Base-by-base conservation (phyloP, 2,329 filamentous ascomycete genomes). In the Colletotrichum shisoi region DNA sequence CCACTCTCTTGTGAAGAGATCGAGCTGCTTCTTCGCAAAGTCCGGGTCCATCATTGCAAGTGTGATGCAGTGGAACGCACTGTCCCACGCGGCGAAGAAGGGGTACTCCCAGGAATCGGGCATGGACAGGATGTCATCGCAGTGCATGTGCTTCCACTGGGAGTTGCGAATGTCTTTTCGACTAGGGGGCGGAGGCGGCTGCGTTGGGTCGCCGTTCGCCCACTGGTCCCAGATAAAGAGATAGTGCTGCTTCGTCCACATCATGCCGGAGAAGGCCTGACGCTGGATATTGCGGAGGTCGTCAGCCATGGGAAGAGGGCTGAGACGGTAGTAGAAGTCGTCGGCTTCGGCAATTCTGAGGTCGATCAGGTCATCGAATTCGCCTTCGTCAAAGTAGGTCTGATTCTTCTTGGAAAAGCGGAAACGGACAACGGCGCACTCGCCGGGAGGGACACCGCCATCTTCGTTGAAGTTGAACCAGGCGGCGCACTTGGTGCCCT, bases 81-180 rank as follows among this genome's bases (percentile, higher is more conserved):
- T 94, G 77, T 98, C 94, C 94, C 94, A 98, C 4, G 94, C 94
- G 21, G 94, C 94, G 77, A 97, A 97, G 82, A 97, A 98, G 0
- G 94, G 94, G 73, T 98, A 98, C 75, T 98, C 94, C 94, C 94
- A 98, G 0, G 94, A 97, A 77, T 98, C 94, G 0, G 94, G 95
- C 94, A 98, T 97, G 0, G 94, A 97, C 40, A 98, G 79, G 69
- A 98, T 93, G 76, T 98, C 94, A 71, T 98, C 95, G 72, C 96
- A 88, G 78, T 97, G 87, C 85, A 98, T 89, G 78, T 98, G 94
- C 75, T 91, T 96, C 95, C 95, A 98, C 70, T 96, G 88, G 44
- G 87, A 82, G 75, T 98, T 98, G 68, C 94, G 89, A 63, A 98
- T 86, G 3, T 86, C 84, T 77, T 95, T 96, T 62, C 94, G 86